Evolutionary conservation across 495 filamentous ascomycete species (phyloP).

Genomic region (Aspergillus ellipticus): DNA sequence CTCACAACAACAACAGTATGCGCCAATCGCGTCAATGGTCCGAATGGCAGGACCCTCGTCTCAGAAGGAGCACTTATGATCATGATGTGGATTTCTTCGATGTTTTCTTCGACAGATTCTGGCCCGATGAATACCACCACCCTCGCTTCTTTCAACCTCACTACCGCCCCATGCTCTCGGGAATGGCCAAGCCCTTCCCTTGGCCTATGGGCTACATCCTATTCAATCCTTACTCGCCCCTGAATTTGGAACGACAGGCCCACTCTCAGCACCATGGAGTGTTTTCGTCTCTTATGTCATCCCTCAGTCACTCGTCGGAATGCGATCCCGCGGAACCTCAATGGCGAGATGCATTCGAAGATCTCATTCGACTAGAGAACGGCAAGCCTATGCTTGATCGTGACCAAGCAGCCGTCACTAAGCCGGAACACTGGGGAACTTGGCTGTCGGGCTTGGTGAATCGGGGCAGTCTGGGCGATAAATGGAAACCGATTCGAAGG

Average conservation of each 20-base stretch:
- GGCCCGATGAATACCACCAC: constrained; percentile 27
- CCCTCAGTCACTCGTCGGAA: constrained; percentile 26
- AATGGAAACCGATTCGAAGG: constrained; percentile 28
- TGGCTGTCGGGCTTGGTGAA: constrained; percentile 38
- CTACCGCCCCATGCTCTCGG: constrained; percentile 24
- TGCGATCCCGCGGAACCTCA: constrained; percentile 33
- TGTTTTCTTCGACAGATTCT: constrained; percentile 34
- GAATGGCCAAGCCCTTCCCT: constrained; percentile 30
- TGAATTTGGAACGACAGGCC: constrained; percentile 43
- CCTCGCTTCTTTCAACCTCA: constrained; percentile 28
- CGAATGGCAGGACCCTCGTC: constrained; percentile 13
- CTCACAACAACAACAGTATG: not conserved
- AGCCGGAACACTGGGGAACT: constrained; percentile 27
- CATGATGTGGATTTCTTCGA: constrained; percentile 34
- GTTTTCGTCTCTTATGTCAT: constrained; percentile 38
- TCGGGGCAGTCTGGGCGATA: constrained; percentile 38
- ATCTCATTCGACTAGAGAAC: constrained; percentile 48
- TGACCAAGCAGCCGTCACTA: constrained; percentile 17
- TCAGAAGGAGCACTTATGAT: constrained; percentile 4
- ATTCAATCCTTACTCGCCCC: constrained; percentile 50
- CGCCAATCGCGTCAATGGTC: constrained; percentile 5
- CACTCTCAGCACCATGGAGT: constrained; percentile 28
- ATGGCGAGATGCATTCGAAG: constrained; percentile 56
- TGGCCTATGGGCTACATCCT: constrained; percentile 42
- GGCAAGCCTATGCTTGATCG: constrained; percentile 44